Conservation (phyloP, 768 basidiomycete species). For the Lactifluus subvellereus region DNA sequence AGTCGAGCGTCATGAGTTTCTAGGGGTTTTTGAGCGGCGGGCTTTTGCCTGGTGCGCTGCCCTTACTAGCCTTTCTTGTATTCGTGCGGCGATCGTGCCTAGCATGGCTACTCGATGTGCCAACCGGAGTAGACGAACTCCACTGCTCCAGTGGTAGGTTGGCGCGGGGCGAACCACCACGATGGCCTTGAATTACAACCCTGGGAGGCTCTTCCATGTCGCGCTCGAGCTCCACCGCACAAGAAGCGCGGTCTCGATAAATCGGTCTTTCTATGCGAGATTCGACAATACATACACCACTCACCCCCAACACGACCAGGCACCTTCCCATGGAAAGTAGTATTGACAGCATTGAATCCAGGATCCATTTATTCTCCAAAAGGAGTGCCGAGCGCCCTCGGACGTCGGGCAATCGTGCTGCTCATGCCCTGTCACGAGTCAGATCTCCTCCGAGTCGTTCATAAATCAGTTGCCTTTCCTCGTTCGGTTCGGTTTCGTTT, state of each 20-base stretch:
- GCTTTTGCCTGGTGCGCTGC: background rate
- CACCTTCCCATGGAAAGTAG: background rate
- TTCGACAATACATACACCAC: background rate
- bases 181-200: background rate
- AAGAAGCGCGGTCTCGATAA: background rate
- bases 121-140: background rate
- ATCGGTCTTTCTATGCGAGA: background rate
- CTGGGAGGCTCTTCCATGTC: no score
- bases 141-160: background rate
- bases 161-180: background rate
- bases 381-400: no score
- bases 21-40: background rate
- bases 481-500: background rate
- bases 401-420: no score
- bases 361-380: background rate
- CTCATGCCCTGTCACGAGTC: no score
- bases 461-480: background rate
- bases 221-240: background rate
- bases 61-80: constrained; percentile 7
- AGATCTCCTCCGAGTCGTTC: no score
- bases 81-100: background rate
- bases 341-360: background rate
- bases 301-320: background rate
- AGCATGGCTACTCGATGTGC: background rate
- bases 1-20: background rate